A percentile compares a stretch with the other conserved stretches of the same genome.
These are phyloP conservation scores for Hysterangium stoloniferum DNA, from an alignment of 768 basidiomycete genomes.

Conservation along the genomic window DNA sequence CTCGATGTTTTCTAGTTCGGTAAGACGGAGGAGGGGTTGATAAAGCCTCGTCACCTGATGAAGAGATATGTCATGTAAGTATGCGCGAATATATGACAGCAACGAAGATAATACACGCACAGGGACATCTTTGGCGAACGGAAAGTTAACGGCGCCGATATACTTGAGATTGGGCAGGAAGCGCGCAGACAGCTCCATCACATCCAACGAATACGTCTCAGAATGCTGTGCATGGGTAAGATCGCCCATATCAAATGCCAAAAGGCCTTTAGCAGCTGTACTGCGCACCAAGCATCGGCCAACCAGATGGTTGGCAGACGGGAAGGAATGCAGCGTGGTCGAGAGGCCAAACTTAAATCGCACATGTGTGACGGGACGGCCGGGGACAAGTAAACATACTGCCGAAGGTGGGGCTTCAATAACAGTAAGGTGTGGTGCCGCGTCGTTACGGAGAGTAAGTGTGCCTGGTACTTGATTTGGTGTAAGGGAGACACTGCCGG, in stretches of 20 bases:
- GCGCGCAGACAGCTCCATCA: constrained; percentile 6
- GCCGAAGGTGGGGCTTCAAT: constrained; percentile 6
- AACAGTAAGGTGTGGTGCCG: background rate
- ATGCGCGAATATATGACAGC: background rate
- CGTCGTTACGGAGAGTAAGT: constrained; percentile 2
- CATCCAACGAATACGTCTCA: constrained; percentile 10
- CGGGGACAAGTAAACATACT: constrained; percentile 6
- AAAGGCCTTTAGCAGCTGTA: constrained; percentile 4
- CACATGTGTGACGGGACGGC: constrained; percentile 8
- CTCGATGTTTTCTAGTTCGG: constrained; percentile 5
- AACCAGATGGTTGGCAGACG: background rate
- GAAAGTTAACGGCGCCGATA: constrained; percentile 6
- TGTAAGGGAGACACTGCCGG: background rate
- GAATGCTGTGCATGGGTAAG: background rate
- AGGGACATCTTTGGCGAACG: constrained; percentile 4
- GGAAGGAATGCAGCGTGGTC: constrained; percentile 3
- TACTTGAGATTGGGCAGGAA: constrained; percentile 5
- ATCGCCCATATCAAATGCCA: constrained; percentile 6
- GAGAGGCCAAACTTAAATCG: background rate
- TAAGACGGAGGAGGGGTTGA: constrained; percentile 1
- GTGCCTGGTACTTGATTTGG: background rate
- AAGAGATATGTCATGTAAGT: background rate
- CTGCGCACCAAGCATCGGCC: background rate
- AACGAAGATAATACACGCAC: background rate
- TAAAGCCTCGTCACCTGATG: constrained; percentile 1